phyloP scores from a whole-genome alignment of 2,329 filamentous ascomycete species.

The Aspergillus aculeatus region DNA sequence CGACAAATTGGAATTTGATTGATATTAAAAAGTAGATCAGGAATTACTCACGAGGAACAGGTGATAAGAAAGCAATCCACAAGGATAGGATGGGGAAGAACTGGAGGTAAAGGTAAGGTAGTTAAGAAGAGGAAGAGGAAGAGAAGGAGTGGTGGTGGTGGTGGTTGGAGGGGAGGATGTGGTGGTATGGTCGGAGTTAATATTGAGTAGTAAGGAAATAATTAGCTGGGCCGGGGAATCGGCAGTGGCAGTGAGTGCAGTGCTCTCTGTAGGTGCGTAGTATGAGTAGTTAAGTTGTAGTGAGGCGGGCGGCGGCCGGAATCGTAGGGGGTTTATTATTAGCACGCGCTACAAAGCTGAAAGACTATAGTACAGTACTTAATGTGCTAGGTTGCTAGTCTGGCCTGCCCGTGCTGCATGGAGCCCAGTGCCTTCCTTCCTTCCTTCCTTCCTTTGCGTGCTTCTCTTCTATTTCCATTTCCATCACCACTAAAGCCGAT shows the following conservation, averaged over 20 bases:
- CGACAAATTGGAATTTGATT: neutral
- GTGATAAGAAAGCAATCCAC: neutral
- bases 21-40: neutral
- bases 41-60: neutral
- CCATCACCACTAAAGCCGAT: too few relatives aligned
- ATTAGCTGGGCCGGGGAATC: too few relatives aligned
- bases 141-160: neutral
- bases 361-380: too few relatives aligned
- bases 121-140: neutral
- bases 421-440: neutral
- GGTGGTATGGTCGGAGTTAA: neutral
- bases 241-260: neutral
- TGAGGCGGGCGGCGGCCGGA: neutral
- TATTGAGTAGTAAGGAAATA: too few relatives aligned
- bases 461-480: neutral
- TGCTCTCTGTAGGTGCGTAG: neutral
- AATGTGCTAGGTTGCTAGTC: too few relatives aligned
- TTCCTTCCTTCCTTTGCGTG: neutral
- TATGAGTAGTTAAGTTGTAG: neutral
- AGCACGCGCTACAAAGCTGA: neutral
- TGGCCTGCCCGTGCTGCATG: too few relatives aligned
- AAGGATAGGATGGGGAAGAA: neutral
- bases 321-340: conserved; percentile 3
- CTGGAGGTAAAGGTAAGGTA: too few relatives aligned
- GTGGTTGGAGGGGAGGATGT: neutral